phyloP scores from a whole-genome alignment of 1,139 yeast species.

The Diutina mesorugosa region DNA sequence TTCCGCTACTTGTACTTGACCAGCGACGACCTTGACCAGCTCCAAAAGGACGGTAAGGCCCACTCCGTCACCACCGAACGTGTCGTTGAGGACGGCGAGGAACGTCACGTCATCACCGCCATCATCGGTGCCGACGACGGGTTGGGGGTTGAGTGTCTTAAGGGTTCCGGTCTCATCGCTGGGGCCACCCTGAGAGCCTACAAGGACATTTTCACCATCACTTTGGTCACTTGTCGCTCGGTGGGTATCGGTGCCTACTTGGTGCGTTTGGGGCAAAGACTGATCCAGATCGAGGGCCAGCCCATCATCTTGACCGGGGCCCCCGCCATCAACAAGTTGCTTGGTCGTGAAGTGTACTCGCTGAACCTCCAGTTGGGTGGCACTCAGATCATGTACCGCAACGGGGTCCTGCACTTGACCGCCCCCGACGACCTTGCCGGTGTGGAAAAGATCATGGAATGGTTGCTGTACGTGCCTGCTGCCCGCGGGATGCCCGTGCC shows the following conservation, averaged over 20 bases:
- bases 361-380: slow-evolving; percentile 97
- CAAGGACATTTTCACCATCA: slow-evolving; percentile 91
- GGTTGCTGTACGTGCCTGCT: slow-evolving; percentile 96
- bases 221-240: slow-evolving; percentile 94
- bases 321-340: slow-evolving; percentile 90
- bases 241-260: slow-evolving; percentile 99
- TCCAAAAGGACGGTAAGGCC: slow-evolving; percentile 47
- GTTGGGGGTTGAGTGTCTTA: slow-evolving; percentile 94
- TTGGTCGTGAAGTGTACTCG: slow-evolving; percentile 94
- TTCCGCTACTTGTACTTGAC: slow-evolving; percentile 79
- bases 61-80: slow-evolving; percentile 65
- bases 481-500: slow-evolving; percentile 88
- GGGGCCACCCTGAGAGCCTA: slow-evolving; percentile 97
- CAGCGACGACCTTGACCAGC: slow-evolving; percentile 47
- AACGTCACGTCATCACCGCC: slow-evolving; percentile 67
- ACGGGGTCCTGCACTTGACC: slow-evolving; percentile 95
- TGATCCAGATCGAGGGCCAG: slow-evolving; percentile 96
- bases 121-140: slow-evolving; percentile 94
- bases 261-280: slow-evolving; percentile 96
- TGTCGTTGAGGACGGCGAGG: slow-evolving; percentile 74
- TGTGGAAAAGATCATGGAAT: slow-evolving; percentile 84
- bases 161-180: slow-evolving; percentile 96
- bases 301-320: slow-evolving; percentile 98
- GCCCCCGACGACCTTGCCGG: slow-evolving; percentile 95
- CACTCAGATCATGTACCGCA: slow-evolving; percentile 95